Evolutionary conservation across 352 stramenopile genomes (phyloP).

Genomic region (Phytophthora vignae): DNA sequence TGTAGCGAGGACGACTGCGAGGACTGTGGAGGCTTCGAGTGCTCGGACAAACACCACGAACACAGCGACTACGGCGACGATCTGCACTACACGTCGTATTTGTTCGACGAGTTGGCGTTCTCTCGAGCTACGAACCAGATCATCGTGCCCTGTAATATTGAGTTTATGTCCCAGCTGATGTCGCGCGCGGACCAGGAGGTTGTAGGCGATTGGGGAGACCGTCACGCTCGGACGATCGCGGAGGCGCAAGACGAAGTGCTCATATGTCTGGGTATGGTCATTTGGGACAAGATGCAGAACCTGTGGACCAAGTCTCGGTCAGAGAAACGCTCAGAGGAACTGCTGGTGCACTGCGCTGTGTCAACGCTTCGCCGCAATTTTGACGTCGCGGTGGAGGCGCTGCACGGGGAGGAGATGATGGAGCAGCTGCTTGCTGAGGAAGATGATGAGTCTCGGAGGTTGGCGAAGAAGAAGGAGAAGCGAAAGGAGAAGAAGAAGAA

Average conservation of each 20-base stretch:
- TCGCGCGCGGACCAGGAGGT: slow-evolving; percentile 84
- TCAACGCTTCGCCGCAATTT: slow-evolving; percentile 84
- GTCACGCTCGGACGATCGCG: slow-evolving; percentile 84
- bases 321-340: slow-evolving; percentile 81
- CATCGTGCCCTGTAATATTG: slow-evolving; percentile 84
- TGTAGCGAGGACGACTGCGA: slow-evolving; percentile 90
- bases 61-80: slow-evolving; percentile 81
- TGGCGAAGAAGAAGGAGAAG: slow-evolving; percentile 90
- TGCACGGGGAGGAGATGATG: slow-evolving; percentile 91
- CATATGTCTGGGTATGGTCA: slow-evolving; percentile 87
- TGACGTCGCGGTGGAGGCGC: slow-evolving; percentile 81
- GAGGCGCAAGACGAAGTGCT: slow-evolving; percentile 90
- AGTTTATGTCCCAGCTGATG: slow-evolving; percentile 90
- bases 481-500: slow-evolving; percentile 92
- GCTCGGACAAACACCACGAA: slow-evolving; percentile 78
- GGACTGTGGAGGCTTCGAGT: slow-evolving; percentile 84
- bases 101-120: slow-evolving; percentile 89
- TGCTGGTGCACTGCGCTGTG: slow-evolving; percentile 83
- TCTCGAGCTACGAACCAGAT: slow-evolving; percentile 85
- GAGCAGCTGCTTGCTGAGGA: slow-evolving; percentile 86
- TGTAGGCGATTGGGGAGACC: slow-evolving; percentile 83
- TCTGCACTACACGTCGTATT: slow-evolving; percentile 86
- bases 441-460: slow-evolving; percentile 77
- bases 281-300: slow-evolving; percentile 90
- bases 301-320: slow-evolving; percentile 81